Base-by-base conservation (phyloP, 345 rosid genomes). In the Eucalyptus pauciflora region DNA sequence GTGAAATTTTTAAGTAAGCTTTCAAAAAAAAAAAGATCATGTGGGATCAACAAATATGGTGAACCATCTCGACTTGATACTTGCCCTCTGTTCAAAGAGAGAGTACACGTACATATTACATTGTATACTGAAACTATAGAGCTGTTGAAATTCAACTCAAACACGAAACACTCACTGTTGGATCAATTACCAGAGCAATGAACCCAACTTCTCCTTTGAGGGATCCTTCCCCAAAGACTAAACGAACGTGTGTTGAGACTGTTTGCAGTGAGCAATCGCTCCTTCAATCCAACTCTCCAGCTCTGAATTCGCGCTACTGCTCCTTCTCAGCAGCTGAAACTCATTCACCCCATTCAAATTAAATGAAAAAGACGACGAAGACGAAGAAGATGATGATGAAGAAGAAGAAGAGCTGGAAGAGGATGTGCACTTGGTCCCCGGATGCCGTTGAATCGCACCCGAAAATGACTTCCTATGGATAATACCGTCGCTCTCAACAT, bases 231-330 rank as follows among this genome's bases (percentile, higher is more conserved):
- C 29, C 29, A 20, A 12, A 41, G 85, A 37, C 46, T 37, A 37
- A 89, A 94, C 92, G 80, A 79, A 87, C 50, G 41, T 43, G 24
- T 92, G 92, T 46, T 93, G 94, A 71, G 99, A 96, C 87, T 90
- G 95, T 83, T 97, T 96, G 90, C 99, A 98, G 90, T 98, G 97
- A 93, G 97, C 98, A 90, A 98, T 96, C 7, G 99, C 99, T 89
- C 95, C 99, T 86, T 96, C 95, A 25, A 98, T 95, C 85, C 97
- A 94, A 89, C 91, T 92, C 87, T 97, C 99, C 13, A 93, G 89
- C 91, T 95, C 99, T 8, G 94, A 91, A 86, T 92, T 92, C 1
- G 92, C 94, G 76, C 96, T 94, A 88, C 93, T 93, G 90, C 96
- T 96, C 90, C 96, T 95, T 94, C 91, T 96, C 46, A 95, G 94